These are phyloP conservation scores for Stemphylium lycopersici DNA, from an alignment of 2,329 filamentous ascomycete genomes.

Conservation along the genomic window DNA sequence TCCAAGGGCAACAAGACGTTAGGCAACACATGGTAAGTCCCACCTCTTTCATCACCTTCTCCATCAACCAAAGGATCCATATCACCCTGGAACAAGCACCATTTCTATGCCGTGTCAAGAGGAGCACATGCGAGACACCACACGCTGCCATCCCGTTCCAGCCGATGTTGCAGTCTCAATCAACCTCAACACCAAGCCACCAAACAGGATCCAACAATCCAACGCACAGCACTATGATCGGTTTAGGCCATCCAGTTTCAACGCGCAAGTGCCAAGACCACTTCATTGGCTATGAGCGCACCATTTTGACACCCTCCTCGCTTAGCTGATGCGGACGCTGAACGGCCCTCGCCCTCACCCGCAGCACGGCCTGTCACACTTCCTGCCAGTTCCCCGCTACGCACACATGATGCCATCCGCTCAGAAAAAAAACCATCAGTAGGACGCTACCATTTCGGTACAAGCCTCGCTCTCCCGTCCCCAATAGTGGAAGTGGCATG, in stretches of 20 bases:
- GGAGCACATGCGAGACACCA: conserved; percentile 15
- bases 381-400: conserved; percentile 24
- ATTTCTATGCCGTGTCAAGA: conserved; percentile 8
- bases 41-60: conserved; percentile 12
- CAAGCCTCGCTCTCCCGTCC: conserved; percentile 14
- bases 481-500: conserved; percentile 25
- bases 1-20: conserved; percentile 86
- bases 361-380: conserved; percentile 44
- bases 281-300: conserved; percentile 32
- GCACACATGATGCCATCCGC: conserved; percentile 26
- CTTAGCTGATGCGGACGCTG: conserved; percentile 39
- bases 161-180: conserved; percentile 19
- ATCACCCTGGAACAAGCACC: conserved; percentile 26
- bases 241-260: conserved; percentile 35
- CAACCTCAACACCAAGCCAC: conserved; percentile 36
- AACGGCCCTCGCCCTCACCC: conserved; percentile 40
- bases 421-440: conserved; percentile 13
- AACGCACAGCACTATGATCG: conserved; percentile 25
- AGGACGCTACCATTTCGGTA: conserved; percentile 13
- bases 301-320: conserved; percentile 33
- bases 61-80: conserved; percentile 26
- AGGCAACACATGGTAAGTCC: conserved; percentile 86
- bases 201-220: conserved; percentile 29
- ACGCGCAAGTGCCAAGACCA: conserved; percentile 38
- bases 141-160: conserved; percentile 18